phyloP scores from a whole-genome alignment of 257 asterid species.

The Fraxinus anomala region DNA sequence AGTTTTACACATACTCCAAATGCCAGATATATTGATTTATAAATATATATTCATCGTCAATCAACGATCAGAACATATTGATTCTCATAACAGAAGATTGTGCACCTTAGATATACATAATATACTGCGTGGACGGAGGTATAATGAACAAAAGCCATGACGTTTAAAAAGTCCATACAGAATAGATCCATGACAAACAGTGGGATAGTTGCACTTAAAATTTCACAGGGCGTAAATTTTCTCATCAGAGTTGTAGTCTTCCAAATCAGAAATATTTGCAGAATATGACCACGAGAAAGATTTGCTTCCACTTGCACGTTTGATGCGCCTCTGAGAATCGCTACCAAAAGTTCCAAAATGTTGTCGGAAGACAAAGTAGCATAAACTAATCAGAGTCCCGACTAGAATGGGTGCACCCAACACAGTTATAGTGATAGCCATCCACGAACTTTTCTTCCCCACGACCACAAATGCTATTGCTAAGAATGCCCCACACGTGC shows the following conservation, averaged over 20 bases:
- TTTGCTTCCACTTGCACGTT: conserved; percentile 81
- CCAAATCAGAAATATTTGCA: conserved; percentile 68
- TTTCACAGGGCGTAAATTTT: conserved; percentile 78
- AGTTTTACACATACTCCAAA: neutral
- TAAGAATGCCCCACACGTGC: conserved; percentile 90
- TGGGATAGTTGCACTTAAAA: neutral
- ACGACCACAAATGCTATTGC: conserved; percentile 85
- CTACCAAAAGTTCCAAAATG: conserved; percentile 75
- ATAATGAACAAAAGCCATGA: neutral
- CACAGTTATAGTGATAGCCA: conserved; percentile 71
- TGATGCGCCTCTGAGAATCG: conserved; percentile 85
- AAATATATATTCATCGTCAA: too few relatives aligned
- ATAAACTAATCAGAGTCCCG: conserved; percentile 77
- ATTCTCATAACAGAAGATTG: neutral
- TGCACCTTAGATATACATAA: neutral
- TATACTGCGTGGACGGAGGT: neutral
- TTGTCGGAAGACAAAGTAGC: conserved; percentile 88
- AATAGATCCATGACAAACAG: neutral
- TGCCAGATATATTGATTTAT: neutral
- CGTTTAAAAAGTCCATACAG: neutral
- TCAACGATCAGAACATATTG: neutral
- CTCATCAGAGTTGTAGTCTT: conserved; percentile 87
- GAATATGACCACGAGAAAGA: conserved; percentile 94
- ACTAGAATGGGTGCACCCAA: conserved; percentile 82
- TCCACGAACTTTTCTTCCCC: conserved; percentile 73